A percentile compares a stretch with the other conserved stretches of the same genome.
These are phyloP conservation scores for Venturia asperata DNA, from an alignment of 2,329 filamentous ascomycete species.

Conservation along the genomic window DNA sequence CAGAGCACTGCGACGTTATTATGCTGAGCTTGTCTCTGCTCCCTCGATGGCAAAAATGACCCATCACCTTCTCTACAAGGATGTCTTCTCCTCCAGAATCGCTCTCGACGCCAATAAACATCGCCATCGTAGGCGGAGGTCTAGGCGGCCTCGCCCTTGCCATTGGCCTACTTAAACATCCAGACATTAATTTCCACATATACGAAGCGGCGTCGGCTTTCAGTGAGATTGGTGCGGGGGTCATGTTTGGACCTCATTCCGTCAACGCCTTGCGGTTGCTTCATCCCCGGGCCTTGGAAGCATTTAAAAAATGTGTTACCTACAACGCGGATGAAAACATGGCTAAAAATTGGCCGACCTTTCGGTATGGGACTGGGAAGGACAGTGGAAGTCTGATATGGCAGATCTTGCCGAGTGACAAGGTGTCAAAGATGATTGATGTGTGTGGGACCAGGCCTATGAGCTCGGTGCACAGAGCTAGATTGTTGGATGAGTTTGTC, in stretches of 20 bases:
- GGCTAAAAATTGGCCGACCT: neutral
- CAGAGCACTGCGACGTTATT: neutral
- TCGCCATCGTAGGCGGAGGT: conserved; percentile 54
- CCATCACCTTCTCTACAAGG: neutral
- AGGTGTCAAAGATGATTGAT: neutral
- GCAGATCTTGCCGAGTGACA: neutral
- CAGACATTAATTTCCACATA: conserved; percentile 42
- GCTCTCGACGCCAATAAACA: conserved; percentile 19
- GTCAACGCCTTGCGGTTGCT: conserved; percentile 49
- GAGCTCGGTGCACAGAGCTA: conserved; percentile 40
- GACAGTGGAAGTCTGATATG: conserved; percentile 6
- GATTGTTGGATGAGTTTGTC: conserved; percentile 44
- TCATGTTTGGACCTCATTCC: conserved; percentile 51
- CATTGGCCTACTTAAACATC: conserved; percentile 44
- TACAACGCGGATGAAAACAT: neutral
- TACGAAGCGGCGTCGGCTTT: conserved; percentile 52
- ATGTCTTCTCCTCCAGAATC: neutral
- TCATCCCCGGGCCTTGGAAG: conserved; percentile 32
- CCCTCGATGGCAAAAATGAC: neutral
- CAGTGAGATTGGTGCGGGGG: conserved; percentile 52
- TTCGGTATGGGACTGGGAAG: neutral
- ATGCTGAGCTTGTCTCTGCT: neutral
- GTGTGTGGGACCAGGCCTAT: conserved; percentile 17
- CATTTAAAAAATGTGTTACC: conserved; percentile 1
- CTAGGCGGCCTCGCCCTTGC: conserved; percentile 51